A percentile compares a stretch with the other conserved stretches of the same genome.
Conservation (phyloP, 2,329 filamentous ascomycete species). For the Claviceps digitariae region DNA sequence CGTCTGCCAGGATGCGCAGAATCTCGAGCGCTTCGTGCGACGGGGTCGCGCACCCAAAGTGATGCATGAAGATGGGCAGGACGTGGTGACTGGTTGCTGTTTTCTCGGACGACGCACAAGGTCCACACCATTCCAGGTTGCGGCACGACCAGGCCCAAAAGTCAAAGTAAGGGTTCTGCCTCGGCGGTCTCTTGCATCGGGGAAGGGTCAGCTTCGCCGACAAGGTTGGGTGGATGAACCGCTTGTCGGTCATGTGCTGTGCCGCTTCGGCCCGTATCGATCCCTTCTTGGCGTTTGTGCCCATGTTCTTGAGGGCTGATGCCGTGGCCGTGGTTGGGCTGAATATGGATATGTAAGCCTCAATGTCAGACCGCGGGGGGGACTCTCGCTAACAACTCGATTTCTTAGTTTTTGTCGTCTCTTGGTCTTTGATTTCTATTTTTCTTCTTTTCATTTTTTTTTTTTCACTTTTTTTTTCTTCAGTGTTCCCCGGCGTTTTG, state of each 20-base stretch:
- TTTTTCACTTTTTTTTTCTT: not conserved
- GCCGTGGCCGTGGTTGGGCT: slow-evolving; percentile 42
- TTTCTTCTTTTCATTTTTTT: not conserved
- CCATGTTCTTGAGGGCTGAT: slow-evolving; percentile 48
- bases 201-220: slow-evolving; percentile 27
- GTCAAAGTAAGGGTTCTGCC: slow-evolving; percentile 51
- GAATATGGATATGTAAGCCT: slow-evolving; percentile 56
- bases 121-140: slow-evolving; percentile 52
- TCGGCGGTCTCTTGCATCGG: slow-evolving; percentile 29
- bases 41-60: slow-evolving; percentile 62
- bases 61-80: slow-evolving; percentile 62
- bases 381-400: slow-evolving; percentile 22
- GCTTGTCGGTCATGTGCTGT: slow-evolving; percentile 38
- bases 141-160: slow-evolving; percentile 54
- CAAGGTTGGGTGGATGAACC: slow-evolving; percentile 34
- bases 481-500: not conserved
- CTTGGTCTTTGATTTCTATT: no score
- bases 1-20: slow-evolving; percentile 40
- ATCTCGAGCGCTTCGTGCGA: slow-evolving; percentile 51
- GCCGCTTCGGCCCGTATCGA: slow-evolving; percentile 46
- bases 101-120: slow-evolving; percentile 35
- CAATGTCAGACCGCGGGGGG: slow-evolving; percentile 44
- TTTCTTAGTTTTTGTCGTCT: not conserved
- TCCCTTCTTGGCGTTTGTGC: slow-evolving; percentile 48
- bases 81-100: slow-evolving; percentile 51